Evolutionary conservation across 2,329 filamentous ascomycete species (phyloP), one percentile per base, ranked within the genome.

Genomic region (Pseudocercospora fijiensis): DNA sequence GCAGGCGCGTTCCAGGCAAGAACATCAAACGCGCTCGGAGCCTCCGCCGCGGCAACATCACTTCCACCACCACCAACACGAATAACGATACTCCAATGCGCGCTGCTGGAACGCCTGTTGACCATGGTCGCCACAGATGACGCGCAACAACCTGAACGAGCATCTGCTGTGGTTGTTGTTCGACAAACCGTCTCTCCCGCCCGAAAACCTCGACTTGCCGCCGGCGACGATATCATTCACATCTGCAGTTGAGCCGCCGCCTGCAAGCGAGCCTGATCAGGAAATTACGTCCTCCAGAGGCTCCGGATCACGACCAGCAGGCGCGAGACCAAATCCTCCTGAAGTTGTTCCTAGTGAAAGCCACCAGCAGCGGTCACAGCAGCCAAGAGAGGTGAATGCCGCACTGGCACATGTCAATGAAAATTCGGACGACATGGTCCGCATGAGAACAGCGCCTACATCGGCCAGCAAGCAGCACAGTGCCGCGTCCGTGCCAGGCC

Each of bases 121-220:
- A 65, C 58, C 33, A 75, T 74, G 70, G 52, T 67, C 52, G 69
- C 65, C 65, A 45, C 69, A 63, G 63, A 83, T 83, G 81, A 81
- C 81, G 76, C 72, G 72, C 69, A 77, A 83, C 72, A 83, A 83
- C 67, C 73, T 83, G 65, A 74, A 71, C 64, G 76, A 78, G 71
- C 81, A 83, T 68, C 74, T 83, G 65, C 75, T 75, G 65, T 83
- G 81, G 81, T 75, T 83, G 72, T 71, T 81, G 61, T 72, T 71
- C 66, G 75, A 75, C 65, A 81, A 79, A 71, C 79, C 81, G 47
- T 79, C 79, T 67, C 65, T 82, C 55, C 79, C 80, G 24, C 63
- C 71, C 33, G 43, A 52, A 1, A 64, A 61, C 33, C 65, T 58
- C 27, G 60, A 62, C 16, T 63, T 70, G 27, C 71, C 71, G 53